Percentiles rank a stretch among this genome's conserved stretches.
phyloP scores from a whole-genome alignment of 2,329 filamentous ascomycete species.

The Helicocarpus griseus region DNA sequence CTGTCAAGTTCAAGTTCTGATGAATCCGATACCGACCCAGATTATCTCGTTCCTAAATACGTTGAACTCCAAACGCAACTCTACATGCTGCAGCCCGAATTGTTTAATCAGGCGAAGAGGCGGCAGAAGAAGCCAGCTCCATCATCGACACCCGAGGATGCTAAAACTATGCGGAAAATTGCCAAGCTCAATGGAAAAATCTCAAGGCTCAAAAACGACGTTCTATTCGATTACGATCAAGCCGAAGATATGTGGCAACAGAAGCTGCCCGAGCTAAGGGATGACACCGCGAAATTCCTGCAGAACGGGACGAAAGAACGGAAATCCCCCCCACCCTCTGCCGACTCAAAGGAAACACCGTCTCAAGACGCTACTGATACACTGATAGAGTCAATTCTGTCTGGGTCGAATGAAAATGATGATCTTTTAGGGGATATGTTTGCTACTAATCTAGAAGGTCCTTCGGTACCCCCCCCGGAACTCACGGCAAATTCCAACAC shows the following conservation, averaged over 20 bases:
- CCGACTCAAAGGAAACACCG: slow-evolving; percentile 23
- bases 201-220: slow-evolving; percentile 64
- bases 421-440: slow-evolving; percentile 51
- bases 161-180: slow-evolving; percentile 32
- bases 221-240: slow-evolving; percentile 59
- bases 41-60: slow-evolving; percentile 66
- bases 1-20: slow-evolving; percentile 8
- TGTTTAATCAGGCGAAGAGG: slow-evolving; percentile 33
- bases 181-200: slow-evolving; percentile 65
- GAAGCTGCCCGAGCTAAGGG: slow-evolving; percentile 45
- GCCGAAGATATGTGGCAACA: slow-evolving; percentile 58
- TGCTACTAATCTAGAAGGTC: slow-evolving; percentile 28
- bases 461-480: slow-evolving; percentile 33
- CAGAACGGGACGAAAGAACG: background rate
- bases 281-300: slow-evolving; percentile 42
- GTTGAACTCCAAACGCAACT: slow-evolving; percentile 61
- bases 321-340: background rate
- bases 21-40: slow-evolving; percentile 57
- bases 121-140: background rate
- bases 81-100: slow-evolving; percentile 51
- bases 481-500: slow-evolving; percentile 22
- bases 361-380: slow-evolving; percentile 39
- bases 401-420: slow-evolving; percentile 19
- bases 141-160: slow-evolving; percentile 32
- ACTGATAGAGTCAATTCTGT: background rate